These are phyloP conservation scores for Acanthamoeba triangularis DNA, from an alignment of 208 protist species.

Conservation along the genomic window DNA sequence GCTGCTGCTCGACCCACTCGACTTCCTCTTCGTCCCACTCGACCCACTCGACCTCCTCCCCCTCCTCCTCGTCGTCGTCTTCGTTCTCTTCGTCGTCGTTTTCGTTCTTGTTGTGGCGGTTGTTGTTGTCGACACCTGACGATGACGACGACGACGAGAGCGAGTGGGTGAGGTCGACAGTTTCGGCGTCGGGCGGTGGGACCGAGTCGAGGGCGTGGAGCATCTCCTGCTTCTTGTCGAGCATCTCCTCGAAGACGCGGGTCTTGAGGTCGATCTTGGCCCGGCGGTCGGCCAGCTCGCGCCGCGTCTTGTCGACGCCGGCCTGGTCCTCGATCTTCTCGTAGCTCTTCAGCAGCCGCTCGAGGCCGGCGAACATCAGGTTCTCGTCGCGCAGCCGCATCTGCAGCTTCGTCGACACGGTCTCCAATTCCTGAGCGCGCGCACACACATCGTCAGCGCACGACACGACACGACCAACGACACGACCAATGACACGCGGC, in stretches of 20 bases:
- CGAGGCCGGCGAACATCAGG: constrained; percentile 5
- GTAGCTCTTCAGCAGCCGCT: not conserved
- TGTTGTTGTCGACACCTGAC: not conserved
- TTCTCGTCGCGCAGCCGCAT: constrained; percentile 15
- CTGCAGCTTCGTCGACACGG: not conserved
- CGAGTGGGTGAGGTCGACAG: not conserved
- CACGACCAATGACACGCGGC: too few species aligned
- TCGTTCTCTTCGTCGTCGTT: not conserved
- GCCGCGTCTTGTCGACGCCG: not conserved
- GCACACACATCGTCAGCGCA: not conserved
- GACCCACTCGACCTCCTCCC: not conserved
- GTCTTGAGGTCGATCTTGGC: constrained; percentile 23
- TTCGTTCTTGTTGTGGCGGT: not conserved
- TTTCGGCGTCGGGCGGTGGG: not conserved
- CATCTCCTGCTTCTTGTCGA: constrained; percentile 14
- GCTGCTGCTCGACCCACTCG: not conserved
- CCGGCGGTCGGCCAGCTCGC: not conserved
- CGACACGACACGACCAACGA: not conserved
- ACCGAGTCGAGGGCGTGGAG: not conserved
- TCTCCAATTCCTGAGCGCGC: not conserved
- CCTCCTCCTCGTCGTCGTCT: not conserved
- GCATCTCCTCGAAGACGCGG: not conserved
- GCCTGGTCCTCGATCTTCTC: constrained; percentile 29
- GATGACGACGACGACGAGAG: too few species aligned
- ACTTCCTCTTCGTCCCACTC: not conserved